phyloP scores from a whole-genome alignment of 2,329 filamentous ascomycete species.

The Nothophaeocryptopus gaeumannii region DNA sequence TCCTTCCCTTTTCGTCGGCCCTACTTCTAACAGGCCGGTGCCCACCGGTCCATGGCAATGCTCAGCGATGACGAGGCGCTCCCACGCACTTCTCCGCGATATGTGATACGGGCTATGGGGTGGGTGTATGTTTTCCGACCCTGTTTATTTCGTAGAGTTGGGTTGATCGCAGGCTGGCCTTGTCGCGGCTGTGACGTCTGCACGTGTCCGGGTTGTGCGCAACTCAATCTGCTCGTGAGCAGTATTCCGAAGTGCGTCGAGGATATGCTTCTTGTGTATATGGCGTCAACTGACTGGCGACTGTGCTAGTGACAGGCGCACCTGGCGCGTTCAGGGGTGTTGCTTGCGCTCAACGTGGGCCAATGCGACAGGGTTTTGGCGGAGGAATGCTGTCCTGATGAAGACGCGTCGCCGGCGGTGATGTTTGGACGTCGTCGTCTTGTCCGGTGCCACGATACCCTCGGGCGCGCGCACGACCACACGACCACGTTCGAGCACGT shows the following conservation, averaged over 20 bases:
- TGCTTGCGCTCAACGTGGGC: too few relatives aligned
- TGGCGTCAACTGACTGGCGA: conserved; percentile 11
- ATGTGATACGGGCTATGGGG: neutral
- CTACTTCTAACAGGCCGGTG: conserved; percentile 1
- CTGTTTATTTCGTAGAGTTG: neutral
- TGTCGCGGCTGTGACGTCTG: neutral
- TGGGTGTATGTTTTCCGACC: neutral
- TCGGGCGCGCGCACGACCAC: too few relatives aligned
- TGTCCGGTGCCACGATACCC: too few relatives aligned
- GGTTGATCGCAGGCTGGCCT: neutral
- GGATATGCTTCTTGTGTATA: conserved; percentile 2
- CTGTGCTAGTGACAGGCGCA: conserved; percentile 1
- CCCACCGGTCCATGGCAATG: conserved; percentile 4
- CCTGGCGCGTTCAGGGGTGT: too few relatives aligned
- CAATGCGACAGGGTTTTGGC: too few relatives aligned
- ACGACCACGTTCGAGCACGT: too few relatives aligned
- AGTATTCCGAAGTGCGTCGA: neutral
- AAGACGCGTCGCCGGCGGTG: too few relatives aligned
- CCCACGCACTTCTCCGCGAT: neutral
- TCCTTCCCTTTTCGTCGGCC: neutral
- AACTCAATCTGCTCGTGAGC: conserved; percentile 9
- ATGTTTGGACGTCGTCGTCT: too few relatives aligned
- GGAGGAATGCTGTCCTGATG: too few relatives aligned
- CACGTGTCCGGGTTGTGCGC: neutral
- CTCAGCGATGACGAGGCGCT: neutral